A percentile compares a stretch with the other conserved stretches of the same genome.
phyloP scores from a whole-genome alignment of 768 basidiomycete genomes.

The Collybia nuda region DNA sequence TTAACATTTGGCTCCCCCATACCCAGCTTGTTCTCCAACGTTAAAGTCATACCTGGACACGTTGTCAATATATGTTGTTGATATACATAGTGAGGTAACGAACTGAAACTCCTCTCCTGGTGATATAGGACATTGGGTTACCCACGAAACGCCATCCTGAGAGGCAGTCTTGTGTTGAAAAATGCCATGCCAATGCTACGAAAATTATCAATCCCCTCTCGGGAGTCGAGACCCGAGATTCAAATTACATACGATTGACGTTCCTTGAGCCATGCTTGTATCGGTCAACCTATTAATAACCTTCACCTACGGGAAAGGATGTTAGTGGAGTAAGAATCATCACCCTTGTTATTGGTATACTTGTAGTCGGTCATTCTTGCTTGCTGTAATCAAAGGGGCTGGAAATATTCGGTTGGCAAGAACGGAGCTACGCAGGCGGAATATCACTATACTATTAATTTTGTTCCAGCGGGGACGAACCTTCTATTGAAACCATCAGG shows the following conservation, averaged over 20 bases:
- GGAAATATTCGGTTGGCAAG: conserved; percentile 14
- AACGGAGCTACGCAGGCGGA: no score
- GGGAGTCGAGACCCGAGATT: no score
- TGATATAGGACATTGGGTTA: conserved; percentile 38
- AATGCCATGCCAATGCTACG: conserved; percentile 11
- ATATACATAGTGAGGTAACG: no score
- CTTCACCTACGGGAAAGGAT: conserved; percentile 11
- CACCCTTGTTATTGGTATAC: no score
- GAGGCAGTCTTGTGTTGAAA: conserved; percentile 9
- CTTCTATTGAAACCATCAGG: conserved; percentile 49
- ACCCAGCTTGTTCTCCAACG: no score
- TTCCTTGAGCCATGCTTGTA: conserved; percentile 16
- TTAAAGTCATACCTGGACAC: no score
- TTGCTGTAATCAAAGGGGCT: conserved; percentile 24
- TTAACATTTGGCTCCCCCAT: no score
- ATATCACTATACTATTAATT: conserved; percentile 10
- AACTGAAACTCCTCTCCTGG: conserved; percentile 29
- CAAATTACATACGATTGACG: conserved; percentile 15
- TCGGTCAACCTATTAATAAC: conserved; percentile 17
- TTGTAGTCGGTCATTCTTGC: conserved; percentile 18
- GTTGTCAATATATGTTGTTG: no score
- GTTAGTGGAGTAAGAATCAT: no score
- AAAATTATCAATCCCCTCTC: not conserved
- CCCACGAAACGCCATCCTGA: conserved; percentile 11
- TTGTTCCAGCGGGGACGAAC: no score